Evolutionary conservation across 208 protist genomes (phyloP), one percentile per base, ranked within the genome.

Genomic region (Acanthamoeba lenticulata): DNA sequence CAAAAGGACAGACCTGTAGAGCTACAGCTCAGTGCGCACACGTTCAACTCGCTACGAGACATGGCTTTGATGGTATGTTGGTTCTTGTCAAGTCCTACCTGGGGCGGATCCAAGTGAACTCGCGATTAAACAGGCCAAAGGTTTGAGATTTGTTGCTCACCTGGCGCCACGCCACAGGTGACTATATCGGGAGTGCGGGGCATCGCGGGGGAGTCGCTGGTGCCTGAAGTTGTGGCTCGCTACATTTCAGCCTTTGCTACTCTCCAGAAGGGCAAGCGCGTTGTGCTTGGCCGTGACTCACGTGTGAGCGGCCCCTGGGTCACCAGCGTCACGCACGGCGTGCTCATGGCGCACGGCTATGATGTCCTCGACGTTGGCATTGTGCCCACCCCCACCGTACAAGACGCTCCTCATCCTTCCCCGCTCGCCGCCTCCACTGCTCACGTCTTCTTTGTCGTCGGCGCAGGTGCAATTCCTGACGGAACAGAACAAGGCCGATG

Each of bases 301-400:
- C n/a, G 97, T n/a, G 95, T 97, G 4, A 95, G 88, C 62, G 97
- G 97, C n/a, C 96, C 96, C 17, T 95, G 94, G 90, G 89, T 96
- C 44, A 49, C 83, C 69, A 89, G 85, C 62, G 60, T 95, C 3
- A 90, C 93, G 2, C 55, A 95, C 29, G 67, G 57, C 24, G 62
- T 74, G 24, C 65, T 98, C 29, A 24, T 92, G 47, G 29, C 67
- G 21, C 49, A 57, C 24, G 96, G 96, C 38, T 94, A 83, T 29
- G 29, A 96, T 52, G 95, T 97, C 34, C 44, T 95, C 36, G 93
- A 97, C 24, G 85, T 97, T 24, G 97, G 90, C 32, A 97, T 98
- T 60, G 96, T 97, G 15, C 95, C 97, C 24, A 98, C 97, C 24
- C 97, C 97, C 69, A 98, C 97, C 36, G 97, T 98, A 57, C 24